Percentiles rank a stretch among this genome's conserved stretches.
These are phyloP conservation scores for Xylaria venustula DNA, from an alignment of 495 filamentous ascomycete species.

Conservation along the genomic window DNA sequence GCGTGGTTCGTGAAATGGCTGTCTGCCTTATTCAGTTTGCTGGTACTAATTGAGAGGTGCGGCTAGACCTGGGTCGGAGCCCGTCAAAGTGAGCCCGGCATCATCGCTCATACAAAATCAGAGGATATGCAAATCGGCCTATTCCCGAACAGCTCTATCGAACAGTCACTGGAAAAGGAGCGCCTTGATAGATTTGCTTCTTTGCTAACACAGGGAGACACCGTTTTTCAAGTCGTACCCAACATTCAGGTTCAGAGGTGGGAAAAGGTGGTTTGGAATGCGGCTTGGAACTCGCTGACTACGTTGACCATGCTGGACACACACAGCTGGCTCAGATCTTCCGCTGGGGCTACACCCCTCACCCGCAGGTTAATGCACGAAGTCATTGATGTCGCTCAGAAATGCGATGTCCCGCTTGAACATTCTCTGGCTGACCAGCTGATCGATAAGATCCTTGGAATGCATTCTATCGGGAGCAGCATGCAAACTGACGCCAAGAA, in stretches of 20 bases:
- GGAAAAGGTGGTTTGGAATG: conserved; percentile 58
- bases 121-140: conserved; percentile 41
- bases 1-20: conserved; percentile 26
- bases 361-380: conserved; percentile 48
- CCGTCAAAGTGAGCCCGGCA: conserved; percentile 43
- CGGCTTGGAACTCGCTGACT: conserved; percentile 53
- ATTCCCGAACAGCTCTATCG: conserved; percentile 35
- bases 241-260: conserved; percentile 51
- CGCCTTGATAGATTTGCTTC: conserved; percentile 40
- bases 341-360: conserved; percentile 41
- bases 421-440: conserved; percentile 41
- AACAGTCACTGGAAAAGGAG: conserved; percentile 18
- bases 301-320: conserved; percentile 52
- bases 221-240: conserved; percentile 37
- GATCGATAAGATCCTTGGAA: conserved; percentile 40
- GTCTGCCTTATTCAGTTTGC: neutral
- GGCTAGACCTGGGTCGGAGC: conserved; percentile 51
- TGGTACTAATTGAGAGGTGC: neutral
- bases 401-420: conserved; percentile 39
- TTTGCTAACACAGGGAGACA: conserved; percentile 38
- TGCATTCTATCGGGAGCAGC: conserved; percentile 49
- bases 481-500: conserved; percentile 54
- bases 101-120: conserved; percentile 44
- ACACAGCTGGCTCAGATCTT: conserved; percentile 43
- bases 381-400: conserved; percentile 47